Evolutionary conservation across 23 red algal genomes (phyloP).

Genomic region (Gracilaria gracilis): DNA sequence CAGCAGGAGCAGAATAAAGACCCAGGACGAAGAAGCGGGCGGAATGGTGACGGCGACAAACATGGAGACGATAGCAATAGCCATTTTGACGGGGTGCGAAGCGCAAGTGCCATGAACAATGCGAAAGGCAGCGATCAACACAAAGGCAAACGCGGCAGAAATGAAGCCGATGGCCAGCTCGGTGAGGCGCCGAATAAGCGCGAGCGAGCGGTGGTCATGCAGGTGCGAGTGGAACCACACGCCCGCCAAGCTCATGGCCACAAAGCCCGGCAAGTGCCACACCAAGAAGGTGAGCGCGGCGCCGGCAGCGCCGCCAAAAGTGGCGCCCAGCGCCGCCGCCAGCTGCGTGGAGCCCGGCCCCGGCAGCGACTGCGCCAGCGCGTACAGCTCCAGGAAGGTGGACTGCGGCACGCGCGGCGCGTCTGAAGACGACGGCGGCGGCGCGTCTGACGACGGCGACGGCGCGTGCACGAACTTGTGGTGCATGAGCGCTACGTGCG

Average conservation of each 20-base stretch:
- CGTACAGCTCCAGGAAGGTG: slow-evolving; percentile 80
- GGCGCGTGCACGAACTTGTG: slow-evolving; percentile 33
- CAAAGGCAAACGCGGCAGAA: slow-evolving; percentile 75
- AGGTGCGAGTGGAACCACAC: slow-evolving; percentile 51
- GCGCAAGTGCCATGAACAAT: slow-evolving; percentile 39
- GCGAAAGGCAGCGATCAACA: slow-evolving; percentile 56
- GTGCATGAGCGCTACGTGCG: slow-evolving; percentile 74
- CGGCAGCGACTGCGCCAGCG: slow-evolving; percentile 66
- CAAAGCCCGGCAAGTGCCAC: slow-evolving; percentile 70
- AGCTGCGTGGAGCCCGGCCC: slow-evolving; percentile 84
- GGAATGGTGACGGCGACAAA: slow-evolving; percentile 62
- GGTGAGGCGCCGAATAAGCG: slow-evolving; percentile 38
- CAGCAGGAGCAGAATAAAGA: slow-evolving; percentile 57
- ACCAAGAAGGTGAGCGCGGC: slow-evolving; percentile 58
- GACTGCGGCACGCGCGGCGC: slow-evolving; percentile 49
- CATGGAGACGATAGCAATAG: slow-evolving; percentile 41
- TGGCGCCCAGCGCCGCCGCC: slow-evolving; percentile 56
- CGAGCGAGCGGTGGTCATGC: background rate
- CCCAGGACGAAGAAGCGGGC: slow-evolving; percentile 29
- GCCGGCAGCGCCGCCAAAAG: slow-evolving; percentile 59
- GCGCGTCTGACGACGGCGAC: background rate
- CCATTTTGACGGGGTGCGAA: slow-evolving; percentile 22
- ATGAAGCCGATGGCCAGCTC: slow-evolving; percentile 51
- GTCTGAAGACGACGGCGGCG: background rate
- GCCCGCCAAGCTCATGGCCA: slow-evolving; percentile 53